Percentiles rank a stretch among this genome's conserved stretches.
Evolutionary conservation across 352 stramenopile genomes (phyloP).

Genomic region (Pythium brassicae): DNA sequence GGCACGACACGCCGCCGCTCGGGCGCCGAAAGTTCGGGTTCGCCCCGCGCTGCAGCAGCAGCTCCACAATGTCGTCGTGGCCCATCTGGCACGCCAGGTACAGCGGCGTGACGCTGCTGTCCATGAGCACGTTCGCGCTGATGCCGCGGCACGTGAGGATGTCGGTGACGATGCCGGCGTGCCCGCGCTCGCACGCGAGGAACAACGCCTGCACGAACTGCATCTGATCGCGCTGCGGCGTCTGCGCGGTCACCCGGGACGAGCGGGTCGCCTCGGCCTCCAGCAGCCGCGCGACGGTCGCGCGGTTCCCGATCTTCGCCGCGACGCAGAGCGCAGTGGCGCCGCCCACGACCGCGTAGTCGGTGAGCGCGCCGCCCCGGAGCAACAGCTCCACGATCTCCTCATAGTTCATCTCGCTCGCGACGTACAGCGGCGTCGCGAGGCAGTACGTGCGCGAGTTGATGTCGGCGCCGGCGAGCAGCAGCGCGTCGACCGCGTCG

Average conservation of each 20-base stretch:
- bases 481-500: conserved; percentile 33
- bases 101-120: conserved; percentile 72
- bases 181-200: conserved; percentile 70
- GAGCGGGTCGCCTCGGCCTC: conserved; percentile 21
- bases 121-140: conserved; percentile 70
- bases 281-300: conserved; percentile 49
- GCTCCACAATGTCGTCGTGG: conserved; percentile 49
- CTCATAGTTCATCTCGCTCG: conserved; percentile 71
- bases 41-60: conserved; percentile 53
- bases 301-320: conserved; percentile 71
- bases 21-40: conserved; percentile 63
- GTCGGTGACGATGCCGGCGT: conserved; percentile 60
- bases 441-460: conserved; percentile 61
- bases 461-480: conserved; percentile 44
- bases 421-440: conserved; percentile 74
- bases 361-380: conserved; percentile 28
- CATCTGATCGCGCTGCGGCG: conserved; percentile 13
- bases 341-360: conserved; percentile 39
- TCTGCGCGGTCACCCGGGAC: conserved; percentile 5
- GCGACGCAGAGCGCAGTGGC: conserved; percentile 70
- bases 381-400: conserved; percentile 64
- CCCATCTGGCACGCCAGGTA: conserved; percentile 86
- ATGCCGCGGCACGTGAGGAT: conserved; percentile 49
- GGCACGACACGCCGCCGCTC: conserved; percentile 56
- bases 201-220: conserved; percentile 70